phyloP scores from a whole-genome alignment of 225 moss, liverwort and hornwort genomes.

The Marchantia paleacea region DNA sequence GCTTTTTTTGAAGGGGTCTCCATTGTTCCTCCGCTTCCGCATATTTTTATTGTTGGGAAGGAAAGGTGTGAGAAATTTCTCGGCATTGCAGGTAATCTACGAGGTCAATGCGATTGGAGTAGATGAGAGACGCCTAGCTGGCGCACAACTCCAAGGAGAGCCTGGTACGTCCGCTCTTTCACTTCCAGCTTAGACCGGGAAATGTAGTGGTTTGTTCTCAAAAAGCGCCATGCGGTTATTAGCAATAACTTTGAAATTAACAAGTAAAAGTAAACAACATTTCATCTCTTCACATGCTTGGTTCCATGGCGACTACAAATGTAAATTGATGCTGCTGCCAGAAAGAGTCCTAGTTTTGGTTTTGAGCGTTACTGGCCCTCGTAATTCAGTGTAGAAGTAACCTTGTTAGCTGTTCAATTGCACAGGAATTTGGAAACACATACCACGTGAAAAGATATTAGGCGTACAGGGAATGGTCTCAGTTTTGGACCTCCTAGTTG shows the following conservation, averaged over 20 bases:
- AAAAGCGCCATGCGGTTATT: background rate
- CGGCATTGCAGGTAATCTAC: conserved; percentile 68
- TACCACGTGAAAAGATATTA: too few relatives aligned
- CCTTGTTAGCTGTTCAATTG: too few relatives aligned
- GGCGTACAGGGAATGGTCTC: too few relatives aligned
- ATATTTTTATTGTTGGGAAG: background rate
- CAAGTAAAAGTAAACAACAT: too few relatives aligned
- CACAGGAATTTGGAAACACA: too few relatives aligned
- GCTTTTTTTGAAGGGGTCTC: background rate
- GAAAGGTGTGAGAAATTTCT: background rate
- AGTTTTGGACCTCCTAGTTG: too few relatives aligned
- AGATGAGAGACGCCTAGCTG: conserved; percentile 93
- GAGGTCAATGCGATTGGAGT: conserved; percentile 96
- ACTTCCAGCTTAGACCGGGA: background rate
- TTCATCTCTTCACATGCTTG: too few relatives aligned
- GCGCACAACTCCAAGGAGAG: conserved; percentile 94
- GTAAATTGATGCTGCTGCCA: too few relatives aligned
- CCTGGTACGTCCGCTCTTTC: conserved; percentile 44
- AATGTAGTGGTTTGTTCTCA: background rate
- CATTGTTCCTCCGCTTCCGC: background rate
- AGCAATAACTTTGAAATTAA: background rate
- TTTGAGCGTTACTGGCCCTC: too few relatives aligned
- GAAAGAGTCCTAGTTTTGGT: too few relatives aligned
- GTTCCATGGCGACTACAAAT: too few relatives aligned
- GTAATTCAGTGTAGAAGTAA: too few relatives aligned